Evolutionary conservation across 352 stramenopile species (phyloP).

Genomic region (Globisporangium emineosum): DNA sequence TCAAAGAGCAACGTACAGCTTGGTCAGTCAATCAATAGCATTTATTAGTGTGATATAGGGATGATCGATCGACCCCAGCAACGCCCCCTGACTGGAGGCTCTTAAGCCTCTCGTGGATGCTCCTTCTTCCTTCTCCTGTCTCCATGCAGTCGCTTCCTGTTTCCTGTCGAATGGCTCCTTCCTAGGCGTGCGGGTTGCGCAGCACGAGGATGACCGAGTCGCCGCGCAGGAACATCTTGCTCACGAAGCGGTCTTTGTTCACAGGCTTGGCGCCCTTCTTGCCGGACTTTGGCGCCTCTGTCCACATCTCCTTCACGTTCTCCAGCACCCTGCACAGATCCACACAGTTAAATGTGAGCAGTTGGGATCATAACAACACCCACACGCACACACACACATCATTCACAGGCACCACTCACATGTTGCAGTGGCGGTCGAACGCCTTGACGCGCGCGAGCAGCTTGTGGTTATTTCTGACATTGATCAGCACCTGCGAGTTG

Average conservation of each 20-base stretch:
- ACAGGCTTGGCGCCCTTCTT: slow-evolving; percentile 94
- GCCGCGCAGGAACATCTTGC: slow-evolving; percentile 99
- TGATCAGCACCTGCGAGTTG: slow-evolving; percentile 99
- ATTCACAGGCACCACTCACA: slow-evolving; percentile 48
- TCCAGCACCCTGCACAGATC: slow-evolving; percentile 90
- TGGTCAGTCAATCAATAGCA: slow-evolving; percentile 15
- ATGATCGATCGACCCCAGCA: not conserved
- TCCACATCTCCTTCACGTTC: slow-evolving; percentile 99
- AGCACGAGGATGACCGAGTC: slow-evolving; percentile 99
- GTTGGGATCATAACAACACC: not conserved
- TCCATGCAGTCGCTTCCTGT: not conserved
- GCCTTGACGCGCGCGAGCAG: slow-evolving; percentile 98
- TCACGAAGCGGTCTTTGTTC: slow-evolving; percentile 99
- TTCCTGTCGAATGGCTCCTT: not conserved
- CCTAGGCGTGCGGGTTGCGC: slow-evolving; percentile 92
- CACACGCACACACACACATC: not conserved
- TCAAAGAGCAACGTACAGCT: not conserved
- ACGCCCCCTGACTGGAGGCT: not conserved
- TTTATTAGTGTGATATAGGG: slow-evolving; percentile 15
- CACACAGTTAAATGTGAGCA: not conserved
- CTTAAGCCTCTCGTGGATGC: too few species aligned
- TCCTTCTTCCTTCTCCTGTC: not conserved
- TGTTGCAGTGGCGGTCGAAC: slow-evolving; percentile 99
- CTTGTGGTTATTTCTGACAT: slow-evolving; percentile 99
- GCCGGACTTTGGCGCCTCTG: slow-evolving; percentile 96